phyloP scores from a whole-genome alignment of 2,329 filamentous ascomycete genomes.

The Alternaria triticimaculans region DNA sequence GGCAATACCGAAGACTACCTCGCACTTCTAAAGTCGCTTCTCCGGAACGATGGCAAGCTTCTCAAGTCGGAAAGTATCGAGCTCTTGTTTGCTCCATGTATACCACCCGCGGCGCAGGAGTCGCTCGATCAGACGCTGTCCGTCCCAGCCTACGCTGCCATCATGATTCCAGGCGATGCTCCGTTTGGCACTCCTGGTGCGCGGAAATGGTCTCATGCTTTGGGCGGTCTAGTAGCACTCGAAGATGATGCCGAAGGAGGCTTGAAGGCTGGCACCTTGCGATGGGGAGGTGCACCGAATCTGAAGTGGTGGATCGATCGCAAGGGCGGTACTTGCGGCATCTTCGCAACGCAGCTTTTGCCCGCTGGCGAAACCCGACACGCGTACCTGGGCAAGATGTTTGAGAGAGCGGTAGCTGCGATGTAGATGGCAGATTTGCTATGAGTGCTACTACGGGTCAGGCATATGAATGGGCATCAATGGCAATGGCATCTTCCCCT shows the following conservation, averaged over 20 bases:
- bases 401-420: constrained; percentile 27
- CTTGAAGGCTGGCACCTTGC: constrained; percentile 15
- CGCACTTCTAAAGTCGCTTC: constrained; percentile 25
- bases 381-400: constrained; percentile 22
- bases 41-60: constrained; percentile 24
- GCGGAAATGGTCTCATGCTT: constrained; percentile 22
- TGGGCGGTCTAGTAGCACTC: constrained; percentile 24
- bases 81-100: constrained; percentile 18
- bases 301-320: constrained; percentile 39
- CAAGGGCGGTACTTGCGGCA: constrained; percentile 28
- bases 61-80: constrained; percentile 22
- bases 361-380: constrained; percentile 31
- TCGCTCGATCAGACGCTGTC: constrained; percentile 13
- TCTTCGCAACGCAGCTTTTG: constrained; percentile 33
- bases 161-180: constrained; percentile 26
- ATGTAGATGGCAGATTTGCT: neutral
- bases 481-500: neutral
- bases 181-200: constrained; percentile 11
- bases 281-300: constrained; percentile 33
- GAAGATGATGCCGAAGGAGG: constrained; percentile 12
- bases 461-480: neutral
- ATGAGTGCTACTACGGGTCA: neutral
- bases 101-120: constrained; percentile 7
- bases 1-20: constrained; percentile 27
- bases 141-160: constrained; percentile 6